phyloP scores from a whole-genome alignment of 768 basidiomycete species.

The Ramaria rubella region DNA sequence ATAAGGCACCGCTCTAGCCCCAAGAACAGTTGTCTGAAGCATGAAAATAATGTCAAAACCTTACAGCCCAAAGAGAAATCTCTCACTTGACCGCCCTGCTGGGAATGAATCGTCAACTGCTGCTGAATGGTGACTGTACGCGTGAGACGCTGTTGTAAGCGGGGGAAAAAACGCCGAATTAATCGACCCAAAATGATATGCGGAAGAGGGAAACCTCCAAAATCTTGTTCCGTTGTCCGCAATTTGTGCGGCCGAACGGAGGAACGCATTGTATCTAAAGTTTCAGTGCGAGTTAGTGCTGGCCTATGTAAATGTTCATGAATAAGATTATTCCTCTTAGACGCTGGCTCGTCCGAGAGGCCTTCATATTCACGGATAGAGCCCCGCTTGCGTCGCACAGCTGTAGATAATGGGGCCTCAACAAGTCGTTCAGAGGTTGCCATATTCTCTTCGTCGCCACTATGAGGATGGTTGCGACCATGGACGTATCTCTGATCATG shows the following conservation, averaged over 20 bases:
- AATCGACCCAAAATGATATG: constrained; percentile 35
- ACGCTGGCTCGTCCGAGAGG: background rate
- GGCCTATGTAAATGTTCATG: background rate
- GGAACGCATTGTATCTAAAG: background rate
- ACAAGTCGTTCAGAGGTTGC: constrained; percentile 9
- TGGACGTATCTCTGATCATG: constrained; percentile 20
- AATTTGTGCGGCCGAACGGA: background rate
- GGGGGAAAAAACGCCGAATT: constrained; percentile 56
- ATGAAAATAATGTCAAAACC: constrained; percentile 33
- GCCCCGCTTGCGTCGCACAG: constrained; percentile 5
- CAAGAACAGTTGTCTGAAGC: constrained; percentile 24
- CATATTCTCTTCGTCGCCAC: constrained; percentile 6
- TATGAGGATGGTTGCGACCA: constrained; percentile 14
- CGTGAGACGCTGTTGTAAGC: constrained; percentile 47
- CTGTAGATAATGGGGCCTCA: background rate
- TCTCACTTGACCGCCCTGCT: background rate
- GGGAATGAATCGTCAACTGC: constrained; percentile 41
- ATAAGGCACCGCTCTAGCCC: constrained; percentile 63
- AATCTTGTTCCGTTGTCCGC: constrained; percentile 2
- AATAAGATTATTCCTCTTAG: background rate
- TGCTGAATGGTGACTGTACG: constrained; percentile 75
- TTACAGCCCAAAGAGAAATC: background rate
- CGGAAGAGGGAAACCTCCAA: constrained; percentile 31
- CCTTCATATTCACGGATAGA: constrained; percentile 1
- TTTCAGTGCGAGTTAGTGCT: background rate